Evolutionary conservation across 2,329 filamentous ascomycete genomes (phyloP).

Genomic region (Mariannaea elegans): DNA sequence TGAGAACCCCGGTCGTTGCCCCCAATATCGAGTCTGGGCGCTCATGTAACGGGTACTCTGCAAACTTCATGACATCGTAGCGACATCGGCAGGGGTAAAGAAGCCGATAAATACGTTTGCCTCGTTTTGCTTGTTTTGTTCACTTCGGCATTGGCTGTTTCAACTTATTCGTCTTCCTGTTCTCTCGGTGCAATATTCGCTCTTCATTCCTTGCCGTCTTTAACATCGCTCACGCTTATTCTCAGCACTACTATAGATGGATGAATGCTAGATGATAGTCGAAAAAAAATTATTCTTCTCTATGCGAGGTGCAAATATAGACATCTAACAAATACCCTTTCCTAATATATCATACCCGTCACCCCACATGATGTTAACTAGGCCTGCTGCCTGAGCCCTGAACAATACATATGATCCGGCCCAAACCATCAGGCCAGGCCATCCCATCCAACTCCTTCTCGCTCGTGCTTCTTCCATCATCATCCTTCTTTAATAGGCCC

Average conservation of each 20-base stretch:
- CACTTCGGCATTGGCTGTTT: background rate
- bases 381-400: background rate
- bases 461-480: slow-evolving; percentile 11
- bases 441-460: background rate
- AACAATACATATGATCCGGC: background rate
- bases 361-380: slow-evolving; percentile 4
- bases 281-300: background rate
- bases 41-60: background rate
- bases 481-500: slow-evolving; percentile 5
- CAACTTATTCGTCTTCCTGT: background rate
- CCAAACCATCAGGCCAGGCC: background rate
- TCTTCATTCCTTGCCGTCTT: background rate
- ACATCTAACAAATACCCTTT: background rate
- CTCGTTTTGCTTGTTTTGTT: background rate
- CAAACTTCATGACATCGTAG: background rate
- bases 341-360: background rate
- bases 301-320: background rate
- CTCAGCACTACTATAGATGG: background rate
- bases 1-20: slow-evolving; percentile 35
- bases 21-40: slow-evolving; percentile 4
- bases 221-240: background rate
- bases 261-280: background rate
- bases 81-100: background rate
- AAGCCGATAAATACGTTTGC: background rate
- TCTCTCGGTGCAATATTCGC: background rate